phyloP scores from a whole-genome alignment of 2,329 filamentous ascomycete species.

The Coleophoma cylindrospora region DNA sequence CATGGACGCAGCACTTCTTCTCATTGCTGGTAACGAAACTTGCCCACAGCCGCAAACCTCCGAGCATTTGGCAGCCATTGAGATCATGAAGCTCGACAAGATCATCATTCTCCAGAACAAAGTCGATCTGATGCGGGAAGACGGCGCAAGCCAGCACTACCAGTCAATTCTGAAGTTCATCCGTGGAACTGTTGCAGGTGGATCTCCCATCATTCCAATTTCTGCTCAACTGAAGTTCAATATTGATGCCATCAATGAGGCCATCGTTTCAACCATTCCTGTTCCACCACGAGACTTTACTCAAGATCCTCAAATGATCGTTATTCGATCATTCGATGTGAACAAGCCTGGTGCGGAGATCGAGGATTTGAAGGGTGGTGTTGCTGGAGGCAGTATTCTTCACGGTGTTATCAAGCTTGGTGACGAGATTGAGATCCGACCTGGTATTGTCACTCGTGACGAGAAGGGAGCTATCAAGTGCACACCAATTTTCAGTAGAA shows the following conservation, averaged over 20 bases:
- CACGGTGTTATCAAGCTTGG: constrained; percentile 95
- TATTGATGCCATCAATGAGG: constrained; percentile 96
- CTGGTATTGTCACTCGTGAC: constrained; percentile 96
- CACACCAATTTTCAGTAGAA: constrained; percentile 92
- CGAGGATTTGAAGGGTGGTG: constrained; percentile 96
- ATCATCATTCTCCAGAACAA: constrained; percentile 99
- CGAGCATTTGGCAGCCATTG: constrained; percentile 96
- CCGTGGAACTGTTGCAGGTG: constrained; percentile 91
- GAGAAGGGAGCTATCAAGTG: constrained; percentile 91
- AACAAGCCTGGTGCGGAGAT: constrained; percentile 99
- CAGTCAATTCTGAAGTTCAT: constrained; percentile 98
- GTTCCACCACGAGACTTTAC: constrained; percentile 88
- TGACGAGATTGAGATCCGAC: constrained; percentile 97
- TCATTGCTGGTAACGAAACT: constrained; percentile 97
- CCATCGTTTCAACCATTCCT: constrained; percentile 91
- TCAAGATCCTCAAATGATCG: constrained; percentile 93
- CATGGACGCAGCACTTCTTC: constrained; percentile 95
- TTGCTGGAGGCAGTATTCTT: constrained; percentile 93
- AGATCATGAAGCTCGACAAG: constrained; percentile 99
- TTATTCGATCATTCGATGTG: constrained; percentile 98
- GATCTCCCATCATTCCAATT: constrained; percentile 93
- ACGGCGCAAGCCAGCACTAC: constrained; percentile 89
- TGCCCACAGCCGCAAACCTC: constrained; percentile 98
- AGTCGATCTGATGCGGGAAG: constrained; percentile 96
- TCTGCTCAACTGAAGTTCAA: constrained; percentile 99